Conservation (phyloP, 805 yeast genomes). For the Starmerella bacillaris region DNA sequence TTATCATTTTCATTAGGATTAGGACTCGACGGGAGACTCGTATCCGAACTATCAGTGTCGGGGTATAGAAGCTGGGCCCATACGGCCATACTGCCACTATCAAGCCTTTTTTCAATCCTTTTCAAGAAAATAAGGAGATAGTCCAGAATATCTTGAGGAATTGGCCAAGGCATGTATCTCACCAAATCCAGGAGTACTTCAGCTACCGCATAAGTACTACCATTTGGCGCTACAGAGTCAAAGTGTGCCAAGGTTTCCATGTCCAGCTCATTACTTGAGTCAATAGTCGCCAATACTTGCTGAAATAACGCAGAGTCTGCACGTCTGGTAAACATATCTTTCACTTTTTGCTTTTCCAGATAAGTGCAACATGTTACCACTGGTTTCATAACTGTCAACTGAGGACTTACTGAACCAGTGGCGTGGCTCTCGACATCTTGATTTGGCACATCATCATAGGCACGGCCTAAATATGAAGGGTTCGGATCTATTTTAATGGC, state of each 20-base stretch:
- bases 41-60: too few species aligned
- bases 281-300: constrained; percentile 24
- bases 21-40: background rate
- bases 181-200: constrained; percentile 13
- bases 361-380: constrained; percentile 24
- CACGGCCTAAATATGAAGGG: constrained; percentile 22
- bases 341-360: constrained; percentile 17
- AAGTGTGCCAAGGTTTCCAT: constrained; percentile 18
- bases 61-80: constrained; percentile 12
- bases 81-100: constrained; percentile 4
- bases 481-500: constrained; percentile 16
- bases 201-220: constrained; percentile 29
- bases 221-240: constrained; percentile 18
- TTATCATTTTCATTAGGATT: background rate
- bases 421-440: constrained; percentile 7
- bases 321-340: constrained; percentile 16
- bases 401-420: constrained; percentile 18
- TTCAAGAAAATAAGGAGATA: constrained; percentile 7
- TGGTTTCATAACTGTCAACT: too few species aligned
- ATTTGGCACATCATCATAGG: constrained; percentile 16
- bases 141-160: constrained; percentile 6
- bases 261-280: constrained; percentile 21
- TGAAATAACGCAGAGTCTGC: constrained; percentile 15
- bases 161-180: constrained; percentile 10
- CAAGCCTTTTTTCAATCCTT: constrained; percentile 2